Evolutionary conservation across 257 asterid genomes (phyloP), one percentile per base, ranked within the genome.

Genomic region (Nicotiana obtusifolia): DNA sequence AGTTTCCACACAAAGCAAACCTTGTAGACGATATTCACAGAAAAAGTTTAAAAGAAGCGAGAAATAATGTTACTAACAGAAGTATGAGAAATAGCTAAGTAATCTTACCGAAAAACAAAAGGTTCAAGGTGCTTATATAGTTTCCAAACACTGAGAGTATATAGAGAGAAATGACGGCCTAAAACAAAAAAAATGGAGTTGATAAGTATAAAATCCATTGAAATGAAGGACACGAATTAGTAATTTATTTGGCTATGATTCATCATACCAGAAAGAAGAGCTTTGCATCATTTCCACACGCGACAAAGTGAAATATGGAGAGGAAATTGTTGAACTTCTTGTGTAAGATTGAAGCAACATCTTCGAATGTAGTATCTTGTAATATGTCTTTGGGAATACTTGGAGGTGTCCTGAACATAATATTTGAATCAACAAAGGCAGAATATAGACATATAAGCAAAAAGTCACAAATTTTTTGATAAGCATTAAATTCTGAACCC

Each of bases 71-170:
- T 30, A 4, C 54, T 10, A 28, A 13, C 2, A 73, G 2, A 33
- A 41, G 5, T 28, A 69, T 19, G 28, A 16, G 9, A 47, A 22
- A n/a, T 57, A 56, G 1, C 10, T 11, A 5, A 28, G 0, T 22
- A 61, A 35, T 61, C 89, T 85, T 84, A 90, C 96, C 91, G 10
- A 90, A 85, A 77, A 89, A 90, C 52, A 91, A 78, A 79, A 91
- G 91, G 89, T 91, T 91, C 88, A 90, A 83, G 81, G 86, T 83
- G 71, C 87, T 88, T 81, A 91, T 77, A 20, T 83, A 84, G 89
- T 86, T 88, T 44, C 95, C 95, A 53, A 91, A 80, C 53, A 84
- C 19, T 31, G 92, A 89, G 77, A 88, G 79, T 33, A 90, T 78
- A 85, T 87, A 88, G 5, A 91, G 89, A 35, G 90, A 86, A 80